Percentiles rank a stretch among this genome's conserved stretches.
Evolutionary conservation across 257 asterid genomes (phyloP).

Genomic region (Mentha longifolia): DNA sequence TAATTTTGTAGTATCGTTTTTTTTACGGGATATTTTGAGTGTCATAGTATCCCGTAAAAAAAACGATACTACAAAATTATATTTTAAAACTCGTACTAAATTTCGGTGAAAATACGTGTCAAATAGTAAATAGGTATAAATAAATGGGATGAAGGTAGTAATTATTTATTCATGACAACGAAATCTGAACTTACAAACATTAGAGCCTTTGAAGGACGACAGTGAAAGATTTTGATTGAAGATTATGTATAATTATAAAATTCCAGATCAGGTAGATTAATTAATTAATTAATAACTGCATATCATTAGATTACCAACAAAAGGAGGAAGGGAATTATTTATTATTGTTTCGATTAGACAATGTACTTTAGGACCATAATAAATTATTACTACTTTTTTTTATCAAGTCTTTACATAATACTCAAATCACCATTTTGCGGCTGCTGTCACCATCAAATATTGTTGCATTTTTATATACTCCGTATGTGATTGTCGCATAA

Average conservation of each 20-base stretch:
- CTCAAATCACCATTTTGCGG: not conserved
- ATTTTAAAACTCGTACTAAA: too few species aligned
- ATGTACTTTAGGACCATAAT: constrained; percentile 12
- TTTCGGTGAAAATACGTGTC: too few species aligned
- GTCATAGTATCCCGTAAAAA: too few species aligned
- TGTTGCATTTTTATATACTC: not conserved
- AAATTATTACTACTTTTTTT: not conserved
- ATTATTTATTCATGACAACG: constrained; percentile 9
- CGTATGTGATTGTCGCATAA: not conserved
- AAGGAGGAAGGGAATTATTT: constrained; percentile 4
- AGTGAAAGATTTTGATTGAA: constrained; percentile 15
- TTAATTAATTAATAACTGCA: constrained; percentile 31
- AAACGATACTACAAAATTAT: too few species aligned
- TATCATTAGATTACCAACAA: constrained; percentile 18
- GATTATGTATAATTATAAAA: constrained; percentile 1
- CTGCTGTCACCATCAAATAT: constrained; percentile 21
- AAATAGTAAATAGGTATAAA: too few species aligned
- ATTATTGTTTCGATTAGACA: constrained; percentile 7
- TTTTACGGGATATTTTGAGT: too few species aligned
- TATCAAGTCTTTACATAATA: not conserved
- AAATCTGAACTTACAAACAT: constrained; percentile 22
- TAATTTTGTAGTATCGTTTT: too few species aligned
- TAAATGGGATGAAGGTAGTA: too few species aligned
- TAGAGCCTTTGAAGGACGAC: constrained; percentile 22
- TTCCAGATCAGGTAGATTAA: constrained; percentile 4